Base-by-base conservation (phyloP, 1,139 yeast species). In the Magnusiomyces paraingens region DNA sequence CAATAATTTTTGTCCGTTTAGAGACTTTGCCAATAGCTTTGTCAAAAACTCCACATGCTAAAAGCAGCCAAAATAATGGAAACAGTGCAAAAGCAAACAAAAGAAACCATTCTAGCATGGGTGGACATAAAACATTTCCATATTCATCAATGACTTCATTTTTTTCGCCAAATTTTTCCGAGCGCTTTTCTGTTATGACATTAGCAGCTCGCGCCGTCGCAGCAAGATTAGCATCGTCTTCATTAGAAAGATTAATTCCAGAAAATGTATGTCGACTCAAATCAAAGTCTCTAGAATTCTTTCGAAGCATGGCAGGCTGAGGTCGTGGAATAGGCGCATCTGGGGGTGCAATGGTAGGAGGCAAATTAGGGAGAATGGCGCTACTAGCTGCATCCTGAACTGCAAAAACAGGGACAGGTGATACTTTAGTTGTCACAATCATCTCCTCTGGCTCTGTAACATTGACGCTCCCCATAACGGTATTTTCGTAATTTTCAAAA, bases 41-140 rank as follows among this genome's bases (percentile, higher is more conserved):
- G 32, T 55, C 58, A 18, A 55, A 53, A 38, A 32, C 39, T 1
- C 58, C 58, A 5, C 54, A 53, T 1, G 52, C 58, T 21, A 55
- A 40, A 14, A 55, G 48, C 1, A 55, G 51, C 58, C 58, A 55
- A 29, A 55, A 39, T n/a, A 55, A 52, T 20, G 58, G 58, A 29
- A 55, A 55, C 3, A 55, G 15, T 1, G 47, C 38, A 43, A 53
- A 55, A 4, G 32, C 29, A 39, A 35, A n/a, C 12, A 55, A 39
- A 39, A 55, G 43, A 26, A 51, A 53, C n/a, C 40, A 14, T 44
- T 53, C 58, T 20, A 47, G 15, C 1, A 40, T 35, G 14, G 55
- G 50, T 14, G 49, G 44, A 40, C 55, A 52, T 2, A 52, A 15
- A 1, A 45, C 41, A 21, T 44, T 52, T 5, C 55, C 54, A 18